A percentile compares a stretch with the other conserved stretches of the same genome.
These are phyloP conservation scores for Geotrichum europaeum DNA, from an alignment of 1,139 yeast genomes.

Conservation along the genomic window DNA sequence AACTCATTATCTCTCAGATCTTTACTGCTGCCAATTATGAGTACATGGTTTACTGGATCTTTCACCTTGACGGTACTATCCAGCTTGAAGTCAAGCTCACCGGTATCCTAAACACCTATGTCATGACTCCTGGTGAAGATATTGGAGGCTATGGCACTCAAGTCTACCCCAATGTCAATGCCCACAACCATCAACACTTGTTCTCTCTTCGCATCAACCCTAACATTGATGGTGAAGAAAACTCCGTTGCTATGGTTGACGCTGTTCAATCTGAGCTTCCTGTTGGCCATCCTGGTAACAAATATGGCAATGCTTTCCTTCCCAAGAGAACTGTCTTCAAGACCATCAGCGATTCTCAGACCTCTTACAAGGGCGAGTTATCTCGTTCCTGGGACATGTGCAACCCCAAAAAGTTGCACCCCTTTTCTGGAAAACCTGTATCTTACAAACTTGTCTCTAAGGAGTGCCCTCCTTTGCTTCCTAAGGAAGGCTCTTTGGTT, in stretches of 20 bases:
- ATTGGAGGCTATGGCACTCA: conserved; percentile 73
- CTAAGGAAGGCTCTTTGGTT: conserved; percentile 68
- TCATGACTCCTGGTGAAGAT: conserved; percentile 57
- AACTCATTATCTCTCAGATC: conserved; percentile 67
- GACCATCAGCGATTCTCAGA: conserved; percentile 61
- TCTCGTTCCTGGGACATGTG: conserved; percentile 75
- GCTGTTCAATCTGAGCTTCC: conserved; percentile 55
- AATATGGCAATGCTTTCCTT: conserved; percentile 68
- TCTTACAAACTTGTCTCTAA: conserved; percentile 74
- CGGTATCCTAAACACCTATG: conserved; percentile 66
- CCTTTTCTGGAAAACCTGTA: conserved; percentile 67
- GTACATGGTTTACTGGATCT: conserved; percentile 75
- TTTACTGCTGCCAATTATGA: conserved; percentile 85
- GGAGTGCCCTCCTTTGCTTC: conserved; percentile 66
- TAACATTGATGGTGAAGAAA: conserved; percentile 71
- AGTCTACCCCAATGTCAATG: conserved; percentile 75
- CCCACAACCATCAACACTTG: conserved; percentile 81
- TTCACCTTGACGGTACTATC: conserved; percentile 78
- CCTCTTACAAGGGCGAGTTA: conserved; percentile 54
- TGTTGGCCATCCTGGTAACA: conserved; percentile 59
- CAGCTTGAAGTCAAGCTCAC: conserved; percentile 73
- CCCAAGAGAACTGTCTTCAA: conserved; percentile 58
- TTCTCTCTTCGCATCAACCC: conserved; percentile 77
- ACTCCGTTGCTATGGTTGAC: conserved; percentile 67
- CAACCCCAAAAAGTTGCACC: conserved; percentile 61